Evolutionary conservation across 2,329 filamentous ascomycete genomes (phyloP), one percentile per base, ranked within the genome.

Genomic region (Penicillium occitanis): DNA sequence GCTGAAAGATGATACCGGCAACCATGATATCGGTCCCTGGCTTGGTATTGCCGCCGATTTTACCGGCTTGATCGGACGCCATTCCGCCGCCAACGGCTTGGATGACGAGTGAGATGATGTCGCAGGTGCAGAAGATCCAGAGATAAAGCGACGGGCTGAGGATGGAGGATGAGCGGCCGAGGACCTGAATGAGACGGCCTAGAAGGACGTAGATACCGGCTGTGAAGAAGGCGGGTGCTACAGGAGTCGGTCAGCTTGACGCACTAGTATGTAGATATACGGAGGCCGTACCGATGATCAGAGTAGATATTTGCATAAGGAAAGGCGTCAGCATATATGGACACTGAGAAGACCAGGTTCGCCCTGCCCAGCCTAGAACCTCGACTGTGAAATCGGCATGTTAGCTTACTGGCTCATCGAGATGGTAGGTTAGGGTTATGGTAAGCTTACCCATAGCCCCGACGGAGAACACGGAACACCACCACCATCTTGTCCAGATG

Each of bases 1-100:
- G 83, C 70, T 89, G 87, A 64, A 88, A 81, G n/a, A 83, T 78
- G 22, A 89, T 83, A 14, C 87, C 87, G 1, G 82, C 82, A 53
- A 85, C 79, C 72, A 84, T 81, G 64, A 84, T 76, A 70, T 84
- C 71, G 48, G 84, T 82, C 37, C 82, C 84, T 11, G 75, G 75
- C n/a, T 79, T 71, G 68, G 83, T 85, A 60, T 79, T 69, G 37
- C 84, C 85, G 35, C 73, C 71, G 10, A 79, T 78, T 1, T 79
- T 70, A 30, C 81, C 80, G 1, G 83, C 83, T 66, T 70, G 76
- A 19, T 59, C 70, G 35, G 80, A 80, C 17, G 82, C 83, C 30
- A 87, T 71, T 28, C 82, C 85, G 33, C 86, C 86, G 30, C 86
- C 86, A 8, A 82, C 77, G 37, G 84, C 86, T 75, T 88, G 86